Evolutionary conservation across 2,329 filamentous ascomycete genomes (phyloP).

Genomic region (Periglandula ipomoeae): DNA sequence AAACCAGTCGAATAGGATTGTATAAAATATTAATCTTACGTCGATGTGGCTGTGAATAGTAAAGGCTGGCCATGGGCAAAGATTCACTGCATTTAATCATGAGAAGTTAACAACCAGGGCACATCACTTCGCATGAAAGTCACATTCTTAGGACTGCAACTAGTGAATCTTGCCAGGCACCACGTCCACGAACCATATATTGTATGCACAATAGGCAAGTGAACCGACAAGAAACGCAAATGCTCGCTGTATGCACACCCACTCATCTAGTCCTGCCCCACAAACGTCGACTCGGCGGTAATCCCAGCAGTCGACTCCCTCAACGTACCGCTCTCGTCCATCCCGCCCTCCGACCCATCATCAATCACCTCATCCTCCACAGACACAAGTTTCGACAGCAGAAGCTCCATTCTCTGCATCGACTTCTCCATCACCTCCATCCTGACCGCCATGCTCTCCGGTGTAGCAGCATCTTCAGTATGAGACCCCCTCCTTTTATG

Average conservation of each 20-base stretch:
- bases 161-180: too few species aligned
- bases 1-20: too few species aligned
- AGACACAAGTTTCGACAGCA: constrained; percentile 32
- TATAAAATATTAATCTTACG: too few species aligned
- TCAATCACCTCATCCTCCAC: constrained; percentile 19
- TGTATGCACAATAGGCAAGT: not conserved
- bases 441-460: constrained; percentile 32
- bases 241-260: not conserved
- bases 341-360: constrained; percentile 17
- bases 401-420: constrained; percentile 37
- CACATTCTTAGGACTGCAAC: too few species aligned
- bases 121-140: too few species aligned
- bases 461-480: constrained; percentile 32
- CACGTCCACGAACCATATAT: too few species aligned
- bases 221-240: not conserved
- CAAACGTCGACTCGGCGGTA: constrained; percentile 22
- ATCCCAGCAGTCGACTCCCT: constrained; percentile 15
- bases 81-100: too few species aligned
- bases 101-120: too few species aligned
- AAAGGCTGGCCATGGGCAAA: too few species aligned
- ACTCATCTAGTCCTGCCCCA: constrained; percentile 7
- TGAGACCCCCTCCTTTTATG: constrained; percentile 40
- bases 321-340: constrained; percentile 21
- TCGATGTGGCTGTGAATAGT: too few species aligned
- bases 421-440: constrained; percentile 42